A percentile compares a stretch with the other conserved stretches of the same genome.
These are phyloP conservation scores for Suillus ampliporus DNA, from an alignment of 768 basidiomycete genomes.

Conservation along the genomic window DNA sequence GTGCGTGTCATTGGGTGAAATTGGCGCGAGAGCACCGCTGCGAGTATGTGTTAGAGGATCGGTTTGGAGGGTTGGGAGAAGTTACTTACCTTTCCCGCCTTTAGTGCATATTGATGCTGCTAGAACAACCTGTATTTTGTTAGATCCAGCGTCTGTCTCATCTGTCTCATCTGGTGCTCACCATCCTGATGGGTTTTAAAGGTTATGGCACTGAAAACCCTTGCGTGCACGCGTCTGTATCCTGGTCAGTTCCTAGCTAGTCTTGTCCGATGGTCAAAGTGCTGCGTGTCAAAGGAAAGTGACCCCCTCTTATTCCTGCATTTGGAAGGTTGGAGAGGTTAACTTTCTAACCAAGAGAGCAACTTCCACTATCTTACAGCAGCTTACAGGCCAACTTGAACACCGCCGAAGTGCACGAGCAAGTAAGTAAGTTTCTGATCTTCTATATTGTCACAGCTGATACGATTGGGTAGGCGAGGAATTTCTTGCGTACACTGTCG, in stretches of 20 bases:
- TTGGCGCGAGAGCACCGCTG: slow-evolving; percentile 88
- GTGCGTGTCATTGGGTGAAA: too few relatives aligned
- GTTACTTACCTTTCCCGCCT: slow-evolving; percentile 88
- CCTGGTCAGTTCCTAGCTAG: neutral
- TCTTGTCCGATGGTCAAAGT: neutral
- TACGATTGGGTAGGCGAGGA: too few relatives aligned
- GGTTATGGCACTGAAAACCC: neutral
- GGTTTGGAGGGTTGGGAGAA: slow-evolving; percentile 4
- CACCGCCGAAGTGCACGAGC: too few relatives aligned
- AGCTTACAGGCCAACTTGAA: too few relatives aligned
- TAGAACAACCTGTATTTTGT: slow-evolving; percentile 73
- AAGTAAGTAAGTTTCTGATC: neutral
- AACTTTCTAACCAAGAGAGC: too few relatives aligned
- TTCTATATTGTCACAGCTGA: too few relatives aligned
- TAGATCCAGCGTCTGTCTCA: neutral
- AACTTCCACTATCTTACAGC: too few relatives aligned
- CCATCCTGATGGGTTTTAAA: neutral
- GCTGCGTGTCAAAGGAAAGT: neutral
- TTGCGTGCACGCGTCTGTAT: neutral
- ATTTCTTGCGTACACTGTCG: neutral
- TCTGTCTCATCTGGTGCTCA: neutral
- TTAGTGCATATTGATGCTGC: slow-evolving; percentile 96
- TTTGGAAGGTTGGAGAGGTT: neutral
- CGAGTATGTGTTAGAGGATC: slow-evolving; percentile 5
- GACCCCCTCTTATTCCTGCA: neutral